These are phyloP conservation scores for Paraconiothyrium sp. DNA, from an alignment of 2,329 filamentous ascomycete species.

Conservation along the genomic window DNA sequence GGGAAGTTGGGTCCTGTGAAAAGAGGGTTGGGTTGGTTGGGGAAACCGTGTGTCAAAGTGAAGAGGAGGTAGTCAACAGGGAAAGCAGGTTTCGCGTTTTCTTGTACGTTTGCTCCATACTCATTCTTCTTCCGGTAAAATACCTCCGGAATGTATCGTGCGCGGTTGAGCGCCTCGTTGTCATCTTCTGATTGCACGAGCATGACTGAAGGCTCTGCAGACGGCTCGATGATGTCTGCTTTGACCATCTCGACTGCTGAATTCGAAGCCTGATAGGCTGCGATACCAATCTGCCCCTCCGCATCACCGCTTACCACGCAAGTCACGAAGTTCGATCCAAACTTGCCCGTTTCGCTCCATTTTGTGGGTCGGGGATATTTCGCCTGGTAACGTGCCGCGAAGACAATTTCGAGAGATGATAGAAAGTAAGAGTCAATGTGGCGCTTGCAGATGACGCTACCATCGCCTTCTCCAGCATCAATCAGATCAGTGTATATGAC, in stretches of 20 bases:
- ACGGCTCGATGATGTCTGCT: slow-evolving; percentile 93
- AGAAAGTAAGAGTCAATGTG: slow-evolving; percentile 96
- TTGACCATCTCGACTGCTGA: slow-evolving; percentile 96
- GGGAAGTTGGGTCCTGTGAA: slow-evolving; percentile 81
- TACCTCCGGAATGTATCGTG: slow-evolving; percentile 94
- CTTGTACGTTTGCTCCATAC: slow-evolving; percentile 93
- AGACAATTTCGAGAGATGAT: slow-evolving; percentile 89
- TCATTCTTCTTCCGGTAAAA: slow-evolving; percentile 97
- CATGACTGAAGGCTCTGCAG: slow-evolving; percentile 92
- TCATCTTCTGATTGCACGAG: slow-evolving; percentile 93
- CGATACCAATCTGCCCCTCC: slow-evolving; percentile 85
- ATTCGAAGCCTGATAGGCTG: slow-evolving; percentile 94
- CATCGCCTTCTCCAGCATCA: slow-evolving; percentile 82
- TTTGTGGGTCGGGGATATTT: slow-evolving; percentile 90
- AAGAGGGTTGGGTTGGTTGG: slow-evolving; percentile 77
- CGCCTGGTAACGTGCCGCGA: slow-evolving; percentile 87
- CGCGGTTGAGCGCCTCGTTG: slow-evolving; percentile 73
- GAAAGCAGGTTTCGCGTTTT: slow-evolving; percentile 96
- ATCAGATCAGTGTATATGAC: slow-evolving; percentile 95
- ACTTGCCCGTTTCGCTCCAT: slow-evolving; percentile 94
- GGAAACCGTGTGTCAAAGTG: slow-evolving; percentile 96
- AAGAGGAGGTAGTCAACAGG: slow-evolving; percentile 96
- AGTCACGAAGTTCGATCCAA: slow-evolving; percentile 96
- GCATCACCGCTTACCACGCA: slow-evolving; percentile 96
- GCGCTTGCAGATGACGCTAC: slow-evolving; percentile 90